Base-by-base conservation (phyloP, 108 stramenopile species). In the Thalassiosira profunda region DNA sequence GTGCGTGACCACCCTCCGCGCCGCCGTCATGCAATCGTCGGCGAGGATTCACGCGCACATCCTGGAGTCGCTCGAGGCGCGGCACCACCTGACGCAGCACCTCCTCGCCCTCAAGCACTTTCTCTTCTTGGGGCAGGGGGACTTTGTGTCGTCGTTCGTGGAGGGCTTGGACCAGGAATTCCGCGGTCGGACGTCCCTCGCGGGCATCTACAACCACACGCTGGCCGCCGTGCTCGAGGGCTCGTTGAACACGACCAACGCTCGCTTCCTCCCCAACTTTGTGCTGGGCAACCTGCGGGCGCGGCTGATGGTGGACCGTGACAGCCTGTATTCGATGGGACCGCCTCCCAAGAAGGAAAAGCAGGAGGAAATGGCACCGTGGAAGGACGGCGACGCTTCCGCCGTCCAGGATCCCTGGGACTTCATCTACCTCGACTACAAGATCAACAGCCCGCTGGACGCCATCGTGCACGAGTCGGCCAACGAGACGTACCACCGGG, bases 91-190 rank as follows among this genome's bases (percentile, higher is more conserved):
- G 51, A 67, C 85, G 64, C 30, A 79, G 10, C 99, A 99, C 69
- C 75, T 98, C n/a, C 72, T 73, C 20, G 98, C 95, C 3, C 72
- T 98, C 30, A 98, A 98, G 68, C 90, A 90, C 60, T 98, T 98
- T 63, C 54, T 99, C 23, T 84, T 98, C 33, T 83, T 98, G 11
- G 97, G 97, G 20, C 98, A 98, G 79, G 99, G 98, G 9, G 98
- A 99, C 67, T 97, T 98, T 56, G 92, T 96, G 57, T 84, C 88
- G 21, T 79, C 87, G 3, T 84, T 99, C 23, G 90, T 98, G 63
- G 94, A 97, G 54, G 87, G 93, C 6, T 57, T 94, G 28, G 64
- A 84, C 58, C 23, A 72, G 7, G 93, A 91, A 63, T 91, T 86
- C 72, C 76, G 80, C 36, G 80, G 74, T 4, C 38, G 64, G 11